Evolutionary conservation across 1,284 basidiomycete genomes (phyloP).

Genomic region (Puccinia novopanici): DNA sequence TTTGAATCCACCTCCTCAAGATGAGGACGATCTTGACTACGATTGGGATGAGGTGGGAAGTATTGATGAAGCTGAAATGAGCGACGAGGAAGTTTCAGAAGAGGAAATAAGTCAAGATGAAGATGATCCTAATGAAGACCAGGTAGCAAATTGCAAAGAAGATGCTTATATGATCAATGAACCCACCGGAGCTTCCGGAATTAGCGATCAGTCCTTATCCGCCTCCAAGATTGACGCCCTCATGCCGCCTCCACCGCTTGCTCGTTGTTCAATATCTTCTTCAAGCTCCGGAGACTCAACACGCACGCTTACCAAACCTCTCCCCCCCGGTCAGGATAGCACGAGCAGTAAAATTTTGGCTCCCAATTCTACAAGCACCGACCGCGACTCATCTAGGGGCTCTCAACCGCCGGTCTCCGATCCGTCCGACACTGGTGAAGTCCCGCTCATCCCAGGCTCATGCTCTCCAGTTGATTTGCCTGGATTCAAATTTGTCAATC

Average conservation of each 20-base stretch:
- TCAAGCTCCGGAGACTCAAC: background rate
- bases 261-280: constrained; percentile 6
- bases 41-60: constrained; percentile 39
- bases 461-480: constrained; percentile 36
- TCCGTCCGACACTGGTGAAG: background rate
- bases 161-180: background rate
- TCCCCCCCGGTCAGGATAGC: background rate
- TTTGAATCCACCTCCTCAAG: constrained; percentile 10
- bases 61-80: constrained; percentile 11
- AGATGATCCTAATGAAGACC: constrained; percentile 3
- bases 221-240: background rate
- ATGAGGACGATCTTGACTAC: constrained; percentile 6
- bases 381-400: background rate
- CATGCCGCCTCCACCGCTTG: constrained; percentile 6
- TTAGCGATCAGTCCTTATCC: background rate
- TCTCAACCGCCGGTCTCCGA: constrained; percentile 15
- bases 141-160: constrained; percentile 20
- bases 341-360: constrained; percentile 14
- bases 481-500: constrained; percentile 7
- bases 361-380: constrained; percentile 29
- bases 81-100: constrained; percentile 23
- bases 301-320: background rate
- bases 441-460: background rate
- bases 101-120: constrained; percentile 15
- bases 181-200: background rate